Percentiles rank a stretch among this genome's conserved stretches.
Conservation (phyloP, 2,329 filamentous ascomycete species). For the Fusarium neocosmosporiellum region DNA sequence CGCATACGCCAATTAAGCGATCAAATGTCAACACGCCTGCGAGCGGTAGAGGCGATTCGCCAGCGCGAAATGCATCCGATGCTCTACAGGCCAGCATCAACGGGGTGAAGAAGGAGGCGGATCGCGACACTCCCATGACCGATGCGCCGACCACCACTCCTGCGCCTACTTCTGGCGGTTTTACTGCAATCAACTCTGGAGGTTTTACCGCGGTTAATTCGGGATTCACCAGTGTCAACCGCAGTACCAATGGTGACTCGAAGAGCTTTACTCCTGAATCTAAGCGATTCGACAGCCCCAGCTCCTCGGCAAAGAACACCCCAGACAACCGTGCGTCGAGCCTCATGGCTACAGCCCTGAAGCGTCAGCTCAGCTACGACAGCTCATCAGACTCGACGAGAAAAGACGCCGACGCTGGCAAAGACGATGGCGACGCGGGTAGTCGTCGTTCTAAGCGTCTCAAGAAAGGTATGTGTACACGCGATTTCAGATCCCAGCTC, state of each 20-base stretch:
- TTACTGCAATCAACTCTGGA: constrained; percentile 59
- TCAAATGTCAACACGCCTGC: constrained; percentile 70
- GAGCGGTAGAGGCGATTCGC: constrained; percentile 72
- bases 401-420: constrained; percentile 60
- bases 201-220: constrained; percentile 79
- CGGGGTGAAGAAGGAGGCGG: constrained; percentile 57
- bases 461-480: constrained; percentile 68
- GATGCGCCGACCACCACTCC: constrained; percentile 55
- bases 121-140: constrained; percentile 60
- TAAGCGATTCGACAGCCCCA: constrained; percentile 71
- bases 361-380: constrained; percentile 78
- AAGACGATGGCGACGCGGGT: constrained; percentile 71
- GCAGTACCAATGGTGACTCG: constrained; percentile 55
- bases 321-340: constrained; percentile 71
- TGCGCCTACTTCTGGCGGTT: constrained; percentile 55
- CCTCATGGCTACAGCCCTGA: constrained; percentile 71
- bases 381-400: constrained; percentile 59
- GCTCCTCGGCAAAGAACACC: constrained; percentile 71
- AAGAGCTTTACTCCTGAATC: constrained; percentile 72
- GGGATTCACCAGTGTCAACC: constrained; percentile 76
- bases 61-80: constrained; percentile 68
- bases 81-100: constrained; percentile 62
- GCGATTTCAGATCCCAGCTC: constrained; percentile 14
- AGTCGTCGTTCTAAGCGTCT: constrained; percentile 91
- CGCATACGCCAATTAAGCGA: constrained; percentile 76